Conservation (phyloP, 768 basidiomycete species). For the Auriscalpium orientale region DNA sequence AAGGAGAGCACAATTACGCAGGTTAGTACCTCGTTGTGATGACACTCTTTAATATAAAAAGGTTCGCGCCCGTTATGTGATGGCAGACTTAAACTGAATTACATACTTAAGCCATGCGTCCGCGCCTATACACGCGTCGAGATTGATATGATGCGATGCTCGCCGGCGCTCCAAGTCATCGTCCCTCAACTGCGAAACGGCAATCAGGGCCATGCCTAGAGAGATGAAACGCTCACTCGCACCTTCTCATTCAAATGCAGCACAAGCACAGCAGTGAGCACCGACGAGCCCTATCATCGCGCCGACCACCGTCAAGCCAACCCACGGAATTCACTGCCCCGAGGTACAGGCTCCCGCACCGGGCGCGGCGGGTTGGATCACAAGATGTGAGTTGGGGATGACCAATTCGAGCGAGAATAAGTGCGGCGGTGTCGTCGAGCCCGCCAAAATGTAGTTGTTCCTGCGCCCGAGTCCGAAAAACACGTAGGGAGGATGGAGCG, state of each 20-base stretch:
- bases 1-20: too few species aligned
- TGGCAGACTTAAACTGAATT: too few species aligned
- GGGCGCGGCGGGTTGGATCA: constrained; percentile 71
- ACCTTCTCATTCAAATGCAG: constrained; percentile 93
- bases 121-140: constrained; percentile 74
- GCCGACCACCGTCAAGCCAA: constrained; percentile 78
- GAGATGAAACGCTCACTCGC: constrained; percentile 17
- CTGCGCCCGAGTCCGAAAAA: constrained; percentile 96
- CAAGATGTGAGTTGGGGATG: constrained; percentile 93
- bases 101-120: too few species aligned
- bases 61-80: too few species aligned
- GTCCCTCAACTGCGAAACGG: constrained; percentile 53
- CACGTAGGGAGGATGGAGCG: constrained; percentile 85
- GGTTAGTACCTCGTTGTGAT: too few species aligned
- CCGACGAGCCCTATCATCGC: constrained; percentile 66
- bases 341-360: constrained; percentile 70
- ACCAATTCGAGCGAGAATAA: constrained; percentile 94
- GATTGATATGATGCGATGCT: constrained; percentile 94
- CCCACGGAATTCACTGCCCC: constrained; percentile 97
- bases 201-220: constrained; percentile 6
- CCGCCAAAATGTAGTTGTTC: constrained; percentile 98
- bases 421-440: constrained; percentile 73
- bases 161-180: constrained; percentile 87
- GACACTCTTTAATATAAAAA: too few species aligned
- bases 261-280: constrained; percentile 85